phyloP scores from a whole-genome alignment of 192 early-diverging fungal genomes.

The Chytriomyces hyalinus region DNA sequence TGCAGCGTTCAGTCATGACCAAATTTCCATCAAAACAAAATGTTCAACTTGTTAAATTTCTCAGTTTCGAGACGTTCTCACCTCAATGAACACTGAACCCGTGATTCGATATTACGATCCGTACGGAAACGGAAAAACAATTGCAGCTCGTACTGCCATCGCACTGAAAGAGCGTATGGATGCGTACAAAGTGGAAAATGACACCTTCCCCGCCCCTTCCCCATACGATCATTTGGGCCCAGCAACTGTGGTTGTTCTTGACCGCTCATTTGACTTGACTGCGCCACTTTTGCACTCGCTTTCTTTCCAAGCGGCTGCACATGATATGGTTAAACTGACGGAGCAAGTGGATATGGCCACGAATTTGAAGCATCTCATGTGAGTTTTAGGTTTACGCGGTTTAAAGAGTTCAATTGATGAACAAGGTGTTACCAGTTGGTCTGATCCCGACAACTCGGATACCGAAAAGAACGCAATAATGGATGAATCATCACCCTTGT shows the following conservation, averaged over 20 bases:
- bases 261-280: slow-evolving; percentile 87
- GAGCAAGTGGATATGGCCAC: background rate
- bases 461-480: slow-evolving; percentile 8
- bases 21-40: background rate
- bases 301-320: slow-evolving; percentile 95
- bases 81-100: slow-evolving; percentile 82
- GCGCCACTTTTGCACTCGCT: slow-evolving; percentile 95
- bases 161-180: slow-evolving; percentile 81
- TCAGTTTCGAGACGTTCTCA: slow-evolving; percentile 22
- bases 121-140: slow-evolving; percentile 41
- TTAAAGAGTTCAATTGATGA: too few species aligned
- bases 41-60: slow-evolving; percentile 8
- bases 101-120: slow-evolving; percentile 86
- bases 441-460: background rate
- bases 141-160: slow-evolving; percentile 17
- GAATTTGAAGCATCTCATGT: slow-evolving; percentile 13
- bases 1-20: background rate
- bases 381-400: background rate
- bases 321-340: slow-evolving; percentile 62
- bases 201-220: slow-evolving; percentile 50
- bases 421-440: background rate
- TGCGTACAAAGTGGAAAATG: slow-evolving; percentile 68
- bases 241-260: slow-evolving; percentile 86
- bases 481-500: slow-evolving; percentile 23
- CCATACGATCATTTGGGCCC: slow-evolving; percentile 51